phyloP scores from a whole-genome alignment of 768 basidiomycete species.

The Russula emetica region DNA sequence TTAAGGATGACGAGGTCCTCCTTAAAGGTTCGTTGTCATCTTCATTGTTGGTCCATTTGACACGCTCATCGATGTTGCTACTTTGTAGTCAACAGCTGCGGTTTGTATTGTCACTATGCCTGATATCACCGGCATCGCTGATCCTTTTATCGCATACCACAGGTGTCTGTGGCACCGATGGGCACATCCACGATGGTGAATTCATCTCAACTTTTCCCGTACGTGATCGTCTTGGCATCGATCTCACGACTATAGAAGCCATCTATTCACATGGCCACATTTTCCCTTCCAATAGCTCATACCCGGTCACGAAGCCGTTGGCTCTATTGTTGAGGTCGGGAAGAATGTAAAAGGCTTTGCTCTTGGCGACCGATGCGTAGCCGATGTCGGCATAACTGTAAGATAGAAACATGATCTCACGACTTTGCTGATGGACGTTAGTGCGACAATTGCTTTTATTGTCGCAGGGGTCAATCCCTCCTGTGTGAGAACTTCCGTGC shows the following conservation, averaged over 20 bases:
- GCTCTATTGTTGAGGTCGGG: conserved; percentile 66
- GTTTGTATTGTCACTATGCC: conserved; percentile 15
- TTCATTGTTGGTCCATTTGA: neutral
- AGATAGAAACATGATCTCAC: conserved; percentile 30
- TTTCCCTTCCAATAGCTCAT: conserved; percentile 46
- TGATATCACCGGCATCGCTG: neutral
- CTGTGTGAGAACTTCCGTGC: conserved; percentile 83
- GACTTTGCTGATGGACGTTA: conserved; percentile 31
- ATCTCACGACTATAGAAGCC: neutral
- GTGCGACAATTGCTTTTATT: conserved; percentile 86
- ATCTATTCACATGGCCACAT: neutral
- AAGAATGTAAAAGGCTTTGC: conserved; percentile 75
- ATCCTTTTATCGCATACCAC: conserved; percentile 8
- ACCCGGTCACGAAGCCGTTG: conserved; percentile 74
- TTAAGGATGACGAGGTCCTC: conserved; percentile 66
- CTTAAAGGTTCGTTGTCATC: conserved; percentile 51
- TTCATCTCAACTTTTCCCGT: conserved; percentile 71
- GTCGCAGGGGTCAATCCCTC: conserved; percentile 75
- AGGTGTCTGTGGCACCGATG: conserved; percentile 71
- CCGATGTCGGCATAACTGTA: conserved; percentile 72
- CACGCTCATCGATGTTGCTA: neutral
- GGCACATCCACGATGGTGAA: conserved; percentile 57
- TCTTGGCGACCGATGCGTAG: conserved; percentile 78
- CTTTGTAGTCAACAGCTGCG: conserved; percentile 31
- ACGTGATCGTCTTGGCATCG: conserved; percentile 28